phyloP scores from a whole-genome alignment of 805 yeast species.

The Starmerella apicola region DNA sequence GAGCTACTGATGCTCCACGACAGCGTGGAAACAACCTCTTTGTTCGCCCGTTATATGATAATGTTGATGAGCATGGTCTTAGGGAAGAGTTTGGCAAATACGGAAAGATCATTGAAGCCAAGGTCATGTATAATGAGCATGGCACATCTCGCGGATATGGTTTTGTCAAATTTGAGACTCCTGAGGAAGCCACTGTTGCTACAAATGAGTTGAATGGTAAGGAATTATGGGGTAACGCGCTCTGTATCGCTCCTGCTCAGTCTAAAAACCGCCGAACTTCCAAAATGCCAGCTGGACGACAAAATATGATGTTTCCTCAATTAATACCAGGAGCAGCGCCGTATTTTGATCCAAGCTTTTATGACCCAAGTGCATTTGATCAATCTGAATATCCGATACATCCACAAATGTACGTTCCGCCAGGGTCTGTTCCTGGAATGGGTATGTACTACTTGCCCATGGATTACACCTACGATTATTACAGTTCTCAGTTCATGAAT shows the following conservation, averaged over 20 bases:
- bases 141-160: conserved; percentile 64
- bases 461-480: conserved; percentile 5
- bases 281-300: background rate
- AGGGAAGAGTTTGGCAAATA: conserved; percentile 32
- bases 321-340: background rate
- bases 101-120: conserved; percentile 44
- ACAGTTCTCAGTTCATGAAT: too few species aligned
- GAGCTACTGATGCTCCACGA: background rate
- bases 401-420: background rate
- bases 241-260: conserved; percentile 68
- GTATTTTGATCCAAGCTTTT: background rate
- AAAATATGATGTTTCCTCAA: background rate
- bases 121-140: conserved; percentile 39
- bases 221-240: conserved; percentile 37
- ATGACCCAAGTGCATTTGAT: background rate
- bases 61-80: conserved; percentile 45
- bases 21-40: conserved; percentile 41
- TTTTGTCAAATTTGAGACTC: conserved; percentile 60
- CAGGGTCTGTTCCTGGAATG: background rate
- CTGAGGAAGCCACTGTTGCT: conserved; percentile 57
- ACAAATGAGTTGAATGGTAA: conserved; percentile 50
- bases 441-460: conserved; percentile 2
- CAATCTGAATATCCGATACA: background rate
- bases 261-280: conserved; percentile 23
- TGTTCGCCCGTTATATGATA: conserved; percentile 48